These are phyloP conservation scores for Pythium volutum DNA, from an alignment of 352 stramenopile species.

Conservation along the genomic window DNA sequence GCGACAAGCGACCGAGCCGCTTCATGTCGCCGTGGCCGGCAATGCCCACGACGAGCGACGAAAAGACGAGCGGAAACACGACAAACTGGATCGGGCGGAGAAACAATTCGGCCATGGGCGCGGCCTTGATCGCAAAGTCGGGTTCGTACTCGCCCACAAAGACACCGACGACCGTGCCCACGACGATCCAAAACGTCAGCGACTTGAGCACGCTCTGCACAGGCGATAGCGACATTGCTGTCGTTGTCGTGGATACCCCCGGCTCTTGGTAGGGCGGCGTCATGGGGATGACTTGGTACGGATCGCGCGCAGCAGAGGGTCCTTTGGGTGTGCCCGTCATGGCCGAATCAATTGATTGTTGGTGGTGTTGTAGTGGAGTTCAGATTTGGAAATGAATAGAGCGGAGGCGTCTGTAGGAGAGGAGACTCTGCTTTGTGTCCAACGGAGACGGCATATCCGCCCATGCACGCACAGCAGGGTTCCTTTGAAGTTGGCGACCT, in stretches of 20 bases:
- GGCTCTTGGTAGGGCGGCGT: background rate
- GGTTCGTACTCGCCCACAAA: conserved; percentile 47
- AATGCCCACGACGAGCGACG: conserved; percentile 55
- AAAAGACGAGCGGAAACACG: conserved; percentile 50
- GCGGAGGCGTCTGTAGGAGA: background rate
- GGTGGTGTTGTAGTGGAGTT: background rate
- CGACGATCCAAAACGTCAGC: conserved; percentile 64
- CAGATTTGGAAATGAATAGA: background rate
- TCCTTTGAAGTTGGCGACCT: background rate
- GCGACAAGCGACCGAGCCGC: conserved; percentile 45
- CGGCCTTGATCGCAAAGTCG: conserved; percentile 43
- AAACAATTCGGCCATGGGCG: conserved; percentile 57
- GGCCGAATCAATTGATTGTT: too few species aligned
- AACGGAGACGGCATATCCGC: too few species aligned
- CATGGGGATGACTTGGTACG: conserved; percentile 9
- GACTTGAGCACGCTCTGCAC: conserved; percentile 35
- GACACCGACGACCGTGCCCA: conserved; percentile 42
- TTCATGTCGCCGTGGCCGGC: conserved; percentile 60
- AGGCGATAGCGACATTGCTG: conserved; percentile 18
- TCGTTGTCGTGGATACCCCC: background rate
- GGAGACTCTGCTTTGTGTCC: background rate
- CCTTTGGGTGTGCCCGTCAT: conserved; percentile 1
- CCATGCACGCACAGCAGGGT: background rate
- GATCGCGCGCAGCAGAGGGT: background rate
- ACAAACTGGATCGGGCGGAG: conserved; percentile 38